Evolutionary conservation across 306 rosid genomes (phyloP), one percentile per base, ranked within the genome.

Genomic region (Pterocarpus santalinus): DNA sequence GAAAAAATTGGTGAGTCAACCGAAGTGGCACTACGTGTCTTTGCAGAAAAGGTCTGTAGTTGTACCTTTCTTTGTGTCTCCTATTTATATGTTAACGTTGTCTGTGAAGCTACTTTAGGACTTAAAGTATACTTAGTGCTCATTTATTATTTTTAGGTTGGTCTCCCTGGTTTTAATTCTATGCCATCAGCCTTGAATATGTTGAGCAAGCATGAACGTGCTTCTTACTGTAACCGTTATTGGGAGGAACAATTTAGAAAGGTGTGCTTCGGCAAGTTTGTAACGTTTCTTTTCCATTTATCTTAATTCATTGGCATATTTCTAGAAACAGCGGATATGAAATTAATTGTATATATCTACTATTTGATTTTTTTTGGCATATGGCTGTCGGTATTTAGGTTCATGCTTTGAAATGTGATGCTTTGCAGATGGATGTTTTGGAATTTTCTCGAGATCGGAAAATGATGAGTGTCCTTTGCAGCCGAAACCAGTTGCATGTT

Each of bases 1-100:
- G 98, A 95, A 90, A 95, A 93, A 83, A 95, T 95, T 88, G 99
- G 99, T n/a, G 99, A 95, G 91, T 95, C 99, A 61, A 95, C 99
- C 71, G 99, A 95, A 90, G 99, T 95, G 75, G 99, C 99, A 82
- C 90, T 95, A 62, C 97, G 99, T 39, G 99, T 91, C 79, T 87
- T 95, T 73, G 91, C 90, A 33, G 99, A 95, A 82, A 95, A 95
- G 97, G 99, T 92, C 70, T 41, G 73, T 81, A 65, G 73, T 46
- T 79, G 57, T 79, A 51, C 75, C 78, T 64, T 85, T 62, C 67
- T 57, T 67, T 56, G 46, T 75, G 65, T 55, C 83, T 80, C 77
- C 55, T 75, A 15, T 73, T 68, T 79, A 62, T 39, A 2, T 6
- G 32, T 79, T 15, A 32, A 47, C 14, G 8, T 36, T 44, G 52